A percentile compares a stretch with the other conserved stretches of the same genome.
Evolutionary conservation across 2,329 filamentous ascomycete genomes (phyloP).

Genomic region (Penicillium psychrosexuale): DNA sequence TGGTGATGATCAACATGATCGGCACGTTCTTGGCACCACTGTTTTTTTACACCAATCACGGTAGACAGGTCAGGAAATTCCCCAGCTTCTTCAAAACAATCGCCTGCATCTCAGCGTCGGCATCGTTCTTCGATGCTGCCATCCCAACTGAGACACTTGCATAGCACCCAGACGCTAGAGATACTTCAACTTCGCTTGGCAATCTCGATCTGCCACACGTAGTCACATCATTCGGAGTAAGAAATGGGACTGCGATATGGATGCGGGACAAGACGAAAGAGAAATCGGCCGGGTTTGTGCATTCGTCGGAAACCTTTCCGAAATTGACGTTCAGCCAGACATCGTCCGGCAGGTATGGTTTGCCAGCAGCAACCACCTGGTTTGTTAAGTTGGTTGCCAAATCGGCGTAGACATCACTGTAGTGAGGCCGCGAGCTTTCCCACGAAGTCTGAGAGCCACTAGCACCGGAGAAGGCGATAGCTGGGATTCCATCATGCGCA

Average conservation of each 20-base stretch:
- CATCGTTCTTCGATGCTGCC: slow-evolving; percentile 60
- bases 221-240: slow-evolving; percentile 50
- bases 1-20: neutral
- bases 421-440: slow-evolving; percentile 48
- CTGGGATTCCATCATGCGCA: slow-evolving; percentile 55
- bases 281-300: slow-evolving; percentile 55
- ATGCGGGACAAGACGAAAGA: slow-evolving; percentile 64
- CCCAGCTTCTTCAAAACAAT: slow-evolving; percentile 52
- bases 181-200: slow-evolving; percentile 58
- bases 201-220: slow-evolving; percentile 56
- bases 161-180: slow-evolving; percentile 54
- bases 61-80: slow-evolving; percentile 49
- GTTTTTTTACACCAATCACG: slow-evolving; percentile 23
- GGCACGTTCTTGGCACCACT: neutral
- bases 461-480: slow-evolving; percentile 65
- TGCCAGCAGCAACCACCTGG: slow-evolving; percentile 53
- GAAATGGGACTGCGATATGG: slow-evolving; percentile 42
- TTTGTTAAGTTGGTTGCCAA: slow-evolving; percentile 59
- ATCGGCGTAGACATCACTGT: slow-evolving; percentile 61
- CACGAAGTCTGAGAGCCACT: slow-evolving; percentile 53
- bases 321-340: slow-evolving; percentile 70
- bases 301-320: slow-evolving; percentile 50
- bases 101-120: slow-evolving; percentile 50
- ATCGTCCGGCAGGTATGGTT: slow-evolving; percentile 60
- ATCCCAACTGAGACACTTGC: slow-evolving; percentile 62